A percentile compares a stretch with the other conserved stretches of the same genome.
Conservation (phyloP, 148 eudicot species). For the Pouteria glomerata region DNA sequence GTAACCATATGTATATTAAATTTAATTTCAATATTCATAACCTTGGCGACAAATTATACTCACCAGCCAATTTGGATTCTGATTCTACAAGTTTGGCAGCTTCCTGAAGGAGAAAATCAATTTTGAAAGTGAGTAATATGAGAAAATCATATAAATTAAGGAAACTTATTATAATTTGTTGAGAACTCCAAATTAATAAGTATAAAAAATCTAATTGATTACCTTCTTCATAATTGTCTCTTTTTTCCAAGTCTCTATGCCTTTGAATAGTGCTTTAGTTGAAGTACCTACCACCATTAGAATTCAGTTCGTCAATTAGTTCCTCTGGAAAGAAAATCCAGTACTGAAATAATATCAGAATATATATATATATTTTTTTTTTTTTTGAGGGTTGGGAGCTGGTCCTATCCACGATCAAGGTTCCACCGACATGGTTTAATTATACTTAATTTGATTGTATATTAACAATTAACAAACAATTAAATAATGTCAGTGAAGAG, state of each 20-base stretch:
- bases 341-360: too few relatives aligned
- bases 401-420: too few relatives aligned
- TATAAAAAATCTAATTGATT: conserved; percentile 11
- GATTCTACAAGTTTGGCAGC: conserved; percentile 20
- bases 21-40: neutral
- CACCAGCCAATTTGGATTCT: conserved; percentile 28
- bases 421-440: too few relatives aligned
- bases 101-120: conserved; percentile 26
- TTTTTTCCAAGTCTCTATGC: conserved; percentile 60
- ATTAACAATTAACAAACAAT: too few relatives aligned
- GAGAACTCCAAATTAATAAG: too few relatives aligned
- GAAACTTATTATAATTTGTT: too few relatives aligned
- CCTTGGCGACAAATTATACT: neutral
- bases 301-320: neutral
- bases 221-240: conserved; percentile 44
- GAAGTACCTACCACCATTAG: conserved; percentile 40
- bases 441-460: too few relatives aligned
- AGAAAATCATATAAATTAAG: neutral
- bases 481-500: too few relatives aligned
- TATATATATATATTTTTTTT: too few relatives aligned
- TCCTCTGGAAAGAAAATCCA: neutral
- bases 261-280: conserved; percentile 45
- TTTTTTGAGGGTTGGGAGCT: too few relatives aligned
- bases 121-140: neutral
- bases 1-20: too few relatives aligned